Conservation (phyloP, 129 eudicot species). For the Saussurea involucrata region DNA sequence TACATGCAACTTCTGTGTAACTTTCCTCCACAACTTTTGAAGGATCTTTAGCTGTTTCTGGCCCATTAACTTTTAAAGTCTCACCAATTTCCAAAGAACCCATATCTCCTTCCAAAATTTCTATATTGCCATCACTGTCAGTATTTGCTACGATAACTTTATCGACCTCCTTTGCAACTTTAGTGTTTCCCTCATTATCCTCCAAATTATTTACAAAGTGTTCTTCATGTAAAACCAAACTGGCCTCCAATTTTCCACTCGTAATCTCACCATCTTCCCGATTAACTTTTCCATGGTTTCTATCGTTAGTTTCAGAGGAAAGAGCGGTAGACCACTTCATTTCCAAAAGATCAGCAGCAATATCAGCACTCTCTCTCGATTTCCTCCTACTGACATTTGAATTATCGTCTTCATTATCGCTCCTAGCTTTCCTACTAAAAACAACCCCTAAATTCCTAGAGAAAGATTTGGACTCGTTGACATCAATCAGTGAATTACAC, state of each 20-base stretch:
- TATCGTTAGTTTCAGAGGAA: conserved; percentile 23
- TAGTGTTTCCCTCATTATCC: not conserved
- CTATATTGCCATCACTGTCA: conserved; percentile 27
- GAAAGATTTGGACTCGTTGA: conserved; percentile 35
- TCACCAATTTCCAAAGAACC: conserved; percentile 26
- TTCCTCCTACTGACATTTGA: conserved; percentile 32
- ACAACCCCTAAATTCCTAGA: conserved; percentile 63
- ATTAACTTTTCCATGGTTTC: conserved; percentile 14
- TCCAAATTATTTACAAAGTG: conserved; percentile 25
- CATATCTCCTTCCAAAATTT: conserved; percentile 13
- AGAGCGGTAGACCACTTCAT: conserved; percentile 77
- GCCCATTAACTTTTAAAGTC: not conserved
- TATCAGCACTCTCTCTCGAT: conserved; percentile 71
- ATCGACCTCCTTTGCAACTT: conserved; percentile 21
- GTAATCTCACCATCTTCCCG: conserved; percentile 9
- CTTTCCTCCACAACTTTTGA: conserved; percentile 21
- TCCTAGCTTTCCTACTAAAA: conserved; percentile 47
- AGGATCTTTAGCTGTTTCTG: conserved; percentile 6
- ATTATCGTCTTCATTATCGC: conserved; percentile 26
- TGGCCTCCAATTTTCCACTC: conserved; percentile 25
- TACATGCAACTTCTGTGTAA: conserved; percentile 17
- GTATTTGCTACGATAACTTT: conserved; percentile 21
- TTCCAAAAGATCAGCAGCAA: conserved; percentile 94
- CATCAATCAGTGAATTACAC: conserved; percentile 36
- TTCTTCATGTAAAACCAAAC: conserved; percentile 36